Conservation (phyloP, 805 yeast genomes). For the Yamadazyma philogaea region DNA sequence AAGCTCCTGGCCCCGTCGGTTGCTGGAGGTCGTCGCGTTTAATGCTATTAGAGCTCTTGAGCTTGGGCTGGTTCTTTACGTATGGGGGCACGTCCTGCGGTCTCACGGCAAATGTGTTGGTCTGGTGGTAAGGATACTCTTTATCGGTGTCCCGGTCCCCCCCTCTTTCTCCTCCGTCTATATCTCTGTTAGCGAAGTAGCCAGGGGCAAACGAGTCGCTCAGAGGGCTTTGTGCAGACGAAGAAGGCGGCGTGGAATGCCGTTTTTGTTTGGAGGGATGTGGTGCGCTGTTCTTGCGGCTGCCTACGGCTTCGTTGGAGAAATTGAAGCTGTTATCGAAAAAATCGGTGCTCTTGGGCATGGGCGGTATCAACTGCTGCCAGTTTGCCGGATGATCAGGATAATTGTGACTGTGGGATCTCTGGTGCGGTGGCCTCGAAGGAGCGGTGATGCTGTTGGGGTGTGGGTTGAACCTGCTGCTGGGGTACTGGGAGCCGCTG, state of each 20-base stretch:
- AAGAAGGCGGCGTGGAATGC: slow-evolving; percentile 10
- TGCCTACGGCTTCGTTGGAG: slow-evolving; percentile 10
- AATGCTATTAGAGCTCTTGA: slow-evolving; percentile 6
- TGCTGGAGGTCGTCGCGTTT: slow-evolving; percentile 1
- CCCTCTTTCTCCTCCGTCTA: background rate
- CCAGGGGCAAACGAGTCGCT: background rate
- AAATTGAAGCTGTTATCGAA: slow-evolving; percentile 10
- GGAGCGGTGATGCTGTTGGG: background rate
- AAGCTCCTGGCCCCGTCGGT: background rate
- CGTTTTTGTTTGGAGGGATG: slow-evolving; percentile 2
- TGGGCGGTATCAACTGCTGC: slow-evolving; percentile 17
- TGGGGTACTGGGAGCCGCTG: too few species aligned
- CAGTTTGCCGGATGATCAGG: slow-evolving; percentile 7
- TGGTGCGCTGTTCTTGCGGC: background rate
- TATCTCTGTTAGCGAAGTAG: background rate
- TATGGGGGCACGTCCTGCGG: slow-evolving; percentile 9
- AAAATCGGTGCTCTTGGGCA: slow-evolving; percentile 8
- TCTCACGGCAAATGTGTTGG: slow-evolving; percentile 9
- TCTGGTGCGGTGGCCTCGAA: slow-evolving; percentile 8
- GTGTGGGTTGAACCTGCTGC: too few species aligned
- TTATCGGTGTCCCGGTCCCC: background rate
- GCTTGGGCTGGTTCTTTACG: slow-evolving; percentile 6
- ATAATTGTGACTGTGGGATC: slow-evolving; percentile 11
- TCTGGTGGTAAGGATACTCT: slow-evolving; percentile 6
- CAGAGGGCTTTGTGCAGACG: background rate